Conservation (phyloP, 2,329 filamentous ascomycete species). For the Xylariaceae sp. region DNA sequence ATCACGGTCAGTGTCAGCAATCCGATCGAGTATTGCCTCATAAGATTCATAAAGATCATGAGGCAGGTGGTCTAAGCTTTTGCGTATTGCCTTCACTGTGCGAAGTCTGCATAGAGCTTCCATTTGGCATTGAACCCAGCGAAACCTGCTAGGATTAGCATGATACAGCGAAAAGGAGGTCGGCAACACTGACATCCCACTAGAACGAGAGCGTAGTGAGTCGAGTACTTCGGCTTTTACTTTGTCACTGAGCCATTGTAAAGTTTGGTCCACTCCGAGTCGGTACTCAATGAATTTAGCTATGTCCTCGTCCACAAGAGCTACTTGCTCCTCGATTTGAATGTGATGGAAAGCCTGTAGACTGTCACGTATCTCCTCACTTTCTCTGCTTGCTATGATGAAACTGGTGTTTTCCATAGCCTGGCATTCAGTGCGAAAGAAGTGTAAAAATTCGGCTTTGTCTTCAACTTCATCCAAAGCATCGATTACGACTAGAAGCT, state of each 20-base stretch:
- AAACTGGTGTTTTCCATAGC: constrained; percentile 2
- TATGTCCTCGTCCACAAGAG: constrained; percentile 6
- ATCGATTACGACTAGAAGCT: constrained; percentile 4
- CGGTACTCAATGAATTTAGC: constrained; percentile 3
- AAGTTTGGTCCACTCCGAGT: constrained; percentile 4
- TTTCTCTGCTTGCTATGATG: constrained; percentile 7
- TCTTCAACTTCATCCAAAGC: constrained; percentile 9
- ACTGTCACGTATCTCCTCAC: constrained; percentile 4
- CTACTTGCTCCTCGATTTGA: constrained; percentile 7
- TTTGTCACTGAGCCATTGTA: constrained; percentile 8
- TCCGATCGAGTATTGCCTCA: constrained; percentile 2
- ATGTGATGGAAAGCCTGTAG: constrained; percentile 3
- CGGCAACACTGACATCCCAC: background rate
- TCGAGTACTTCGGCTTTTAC: constrained; percentile 1
- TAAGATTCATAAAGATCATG: constrained; percentile 9
- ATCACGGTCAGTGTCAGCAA: background rate
- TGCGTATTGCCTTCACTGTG: constrained; percentile 6
- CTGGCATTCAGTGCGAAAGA: background rate
- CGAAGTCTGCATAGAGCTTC: constrained; percentile 6
- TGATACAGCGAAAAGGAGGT: background rate
- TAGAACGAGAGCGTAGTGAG: background rate
- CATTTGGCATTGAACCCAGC: constrained; percentile 13
- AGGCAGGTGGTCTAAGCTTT: constrained; percentile 2
- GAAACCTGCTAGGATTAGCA: constrained; percentile 5
- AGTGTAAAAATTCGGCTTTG: background rate